These are phyloP conservation scores for Cladosporium sp. DNA, from an alignment of 2,329 filamentous ascomycete genomes.

Conservation along the genomic window DNA sequence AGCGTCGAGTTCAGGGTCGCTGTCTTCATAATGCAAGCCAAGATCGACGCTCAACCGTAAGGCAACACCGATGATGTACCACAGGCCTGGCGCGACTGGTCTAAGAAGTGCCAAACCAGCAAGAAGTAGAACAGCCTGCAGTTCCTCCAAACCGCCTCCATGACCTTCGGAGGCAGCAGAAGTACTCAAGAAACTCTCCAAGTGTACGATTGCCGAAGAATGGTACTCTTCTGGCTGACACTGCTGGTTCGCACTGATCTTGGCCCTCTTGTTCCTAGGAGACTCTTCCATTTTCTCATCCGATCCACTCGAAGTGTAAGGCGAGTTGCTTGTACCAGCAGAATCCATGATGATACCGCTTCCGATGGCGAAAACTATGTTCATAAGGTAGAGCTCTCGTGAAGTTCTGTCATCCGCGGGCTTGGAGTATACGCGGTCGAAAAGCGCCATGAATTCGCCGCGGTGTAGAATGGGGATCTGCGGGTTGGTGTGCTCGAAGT, in stretches of 20 bases:
- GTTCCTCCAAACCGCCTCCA: slow-evolving; percentile 83
- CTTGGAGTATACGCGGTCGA: slow-evolving; percentile 72
- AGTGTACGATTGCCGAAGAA: slow-evolving; percentile 84
- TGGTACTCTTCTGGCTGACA: slow-evolving; percentile 92
- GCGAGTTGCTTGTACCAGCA: slow-evolving; percentile 29
- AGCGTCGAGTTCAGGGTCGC: slow-evolving; percentile 54
- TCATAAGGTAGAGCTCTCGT: slow-evolving; percentile 85
- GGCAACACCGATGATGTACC: slow-evolving; percentile 96
- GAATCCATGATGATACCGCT: slow-evolving; percentile 79
- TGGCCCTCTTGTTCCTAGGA: slow-evolving; percentile 45
- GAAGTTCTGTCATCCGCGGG: slow-evolving; percentile 64
- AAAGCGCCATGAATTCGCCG: slow-evolving; percentile 81
- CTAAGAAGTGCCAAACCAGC: slow-evolving; percentile 87
- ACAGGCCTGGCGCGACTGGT: slow-evolving; percentile 86
- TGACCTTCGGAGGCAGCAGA: slow-evolving; percentile 61
- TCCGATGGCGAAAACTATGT: slow-evolving; percentile 96
- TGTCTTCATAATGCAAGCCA: slow-evolving; percentile 85
- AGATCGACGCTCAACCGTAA: slow-evolving; percentile 86
- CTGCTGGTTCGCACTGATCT: slow-evolving; percentile 44
- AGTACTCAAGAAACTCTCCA: slow-evolving; percentile 76
- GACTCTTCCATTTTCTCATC: slow-evolving; percentile 19
- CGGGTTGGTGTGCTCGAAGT: slow-evolving; percentile 94
- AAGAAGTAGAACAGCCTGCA: slow-evolving; percentile 86
- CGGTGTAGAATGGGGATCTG: slow-evolving; percentile 91
- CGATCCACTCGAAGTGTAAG: slow-evolving; percentile 30